These are phyloP conservation scores for Lathyrus oleraceus DNA, from an alignment of 306 rosid genomes.

Conservation along the genomic window DNA sequence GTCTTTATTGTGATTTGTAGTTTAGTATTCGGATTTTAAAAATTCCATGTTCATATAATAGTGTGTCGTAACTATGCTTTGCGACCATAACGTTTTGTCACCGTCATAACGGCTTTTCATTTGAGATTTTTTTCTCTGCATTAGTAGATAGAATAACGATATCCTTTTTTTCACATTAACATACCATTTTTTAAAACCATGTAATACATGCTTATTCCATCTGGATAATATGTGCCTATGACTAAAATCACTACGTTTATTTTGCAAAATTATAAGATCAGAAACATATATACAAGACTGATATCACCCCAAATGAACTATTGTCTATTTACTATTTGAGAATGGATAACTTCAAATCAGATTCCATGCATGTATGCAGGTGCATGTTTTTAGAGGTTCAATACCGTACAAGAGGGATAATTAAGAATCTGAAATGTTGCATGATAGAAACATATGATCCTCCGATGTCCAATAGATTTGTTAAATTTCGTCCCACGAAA, in stretches of 20 bases:
- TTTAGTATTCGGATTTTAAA: too few relatives aligned
- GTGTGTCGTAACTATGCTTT: too few relatives aligned
- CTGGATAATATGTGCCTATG: too few relatives aligned
- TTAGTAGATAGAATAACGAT: too few relatives aligned
- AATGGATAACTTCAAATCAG: constrained; percentile 38
- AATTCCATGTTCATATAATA: too few relatives aligned
- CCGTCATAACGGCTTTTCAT: too few relatives aligned
- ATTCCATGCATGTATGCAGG: constrained; percentile 21
- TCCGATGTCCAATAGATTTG: neutral
- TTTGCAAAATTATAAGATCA: neutral
- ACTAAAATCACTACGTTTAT: neutral
- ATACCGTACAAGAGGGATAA: constrained; percentile 6
- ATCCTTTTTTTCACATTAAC: too few relatives aligned
- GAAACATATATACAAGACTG: neutral
- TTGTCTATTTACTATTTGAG: neutral
- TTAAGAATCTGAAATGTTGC: constrained; percentile 19
- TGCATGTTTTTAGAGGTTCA: constrained; percentile 8
- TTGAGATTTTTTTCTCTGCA: too few relatives aligned
- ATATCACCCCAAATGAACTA: constrained; percentile 1
- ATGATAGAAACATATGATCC: constrained; percentile 3
- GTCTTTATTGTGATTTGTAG: too few relatives aligned
- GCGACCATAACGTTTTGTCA: too few relatives aligned
- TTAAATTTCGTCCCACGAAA: constrained; percentile 19
- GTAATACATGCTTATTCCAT: too few relatives aligned
- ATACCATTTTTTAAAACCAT: too few relatives aligned